Conservation (phyloP, 2,329 filamentous ascomycete species). For the Beauveria asiatica region DNA sequence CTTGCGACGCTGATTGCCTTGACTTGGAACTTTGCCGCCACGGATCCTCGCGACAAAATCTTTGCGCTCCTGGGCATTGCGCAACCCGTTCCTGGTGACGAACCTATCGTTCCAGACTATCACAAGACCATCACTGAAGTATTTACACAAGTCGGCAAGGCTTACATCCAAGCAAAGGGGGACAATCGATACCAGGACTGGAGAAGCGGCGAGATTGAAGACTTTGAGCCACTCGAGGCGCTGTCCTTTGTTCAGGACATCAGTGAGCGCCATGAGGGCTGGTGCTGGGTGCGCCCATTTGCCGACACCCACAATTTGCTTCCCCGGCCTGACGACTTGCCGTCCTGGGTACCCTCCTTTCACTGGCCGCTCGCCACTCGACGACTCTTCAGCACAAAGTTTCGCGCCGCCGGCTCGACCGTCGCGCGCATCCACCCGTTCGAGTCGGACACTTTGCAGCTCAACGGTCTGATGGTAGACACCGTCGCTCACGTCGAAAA, state of each 20-base stretch:
- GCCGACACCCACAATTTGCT: constrained; percentile 4
- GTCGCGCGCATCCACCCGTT: not conserved
- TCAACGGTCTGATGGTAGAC: constrained; percentile 5
- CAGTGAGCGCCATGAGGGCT: not conserved
- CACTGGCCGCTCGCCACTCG: not conserved
- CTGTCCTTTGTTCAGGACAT: constrained; percentile 5
- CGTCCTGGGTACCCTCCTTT: constrained; percentile 12
- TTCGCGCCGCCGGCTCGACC: constrained; percentile 1
- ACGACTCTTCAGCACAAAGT: not conserved
- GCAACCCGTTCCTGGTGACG: not conserved
- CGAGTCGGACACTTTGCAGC: not conserved
- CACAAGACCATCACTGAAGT: constrained; percentile 3
- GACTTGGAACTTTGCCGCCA: constrained; percentile 13
- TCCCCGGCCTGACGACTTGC: not conserved
- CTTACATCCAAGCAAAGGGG: constrained; percentile 8
- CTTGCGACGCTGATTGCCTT: constrained; percentile 7
- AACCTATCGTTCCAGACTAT: constrained; percentile 11
- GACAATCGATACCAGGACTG: constrained; percentile 10
- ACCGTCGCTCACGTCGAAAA: not conserved
- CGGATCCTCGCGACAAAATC: constrained; percentile 15
- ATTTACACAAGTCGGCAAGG: constrained; percentile 1
- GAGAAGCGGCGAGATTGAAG: constrained; percentile 8
- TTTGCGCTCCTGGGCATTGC: constrained; percentile 14
- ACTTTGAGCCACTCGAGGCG: not conserved
- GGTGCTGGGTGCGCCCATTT: constrained; percentile 8